phyloP scores from a whole-genome alignment of 495 filamentous ascomycete species.

The Penicillium roqueforti region DNA sequence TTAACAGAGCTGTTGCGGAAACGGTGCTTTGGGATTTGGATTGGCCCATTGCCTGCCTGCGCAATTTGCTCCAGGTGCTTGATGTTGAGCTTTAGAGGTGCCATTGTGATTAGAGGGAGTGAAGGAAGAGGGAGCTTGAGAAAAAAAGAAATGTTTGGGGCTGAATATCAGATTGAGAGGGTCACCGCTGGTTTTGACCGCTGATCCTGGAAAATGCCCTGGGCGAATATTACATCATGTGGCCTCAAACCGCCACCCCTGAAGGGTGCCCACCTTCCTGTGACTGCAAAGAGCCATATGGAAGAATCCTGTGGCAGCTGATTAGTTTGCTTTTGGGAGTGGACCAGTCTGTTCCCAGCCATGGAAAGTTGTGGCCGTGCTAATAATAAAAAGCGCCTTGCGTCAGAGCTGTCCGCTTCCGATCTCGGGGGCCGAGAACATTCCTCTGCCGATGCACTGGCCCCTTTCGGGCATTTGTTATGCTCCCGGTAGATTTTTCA shows the following conservation, averaged over 20 bases:
- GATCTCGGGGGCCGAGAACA: slow-evolving; percentile 1
- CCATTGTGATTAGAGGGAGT: slow-evolving; percentile 27
- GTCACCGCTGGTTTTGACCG: slow-evolving; percentile 21
- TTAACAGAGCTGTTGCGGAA: slow-evolving; percentile 38
- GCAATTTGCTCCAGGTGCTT: slow-evolving; percentile 37
- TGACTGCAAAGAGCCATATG: neutral
- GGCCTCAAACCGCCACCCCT: slow-evolving; percentile 3
- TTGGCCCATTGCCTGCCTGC: slow-evolving; percentile 21
- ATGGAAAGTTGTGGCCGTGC: neutral
- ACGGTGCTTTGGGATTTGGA: slow-evolving; percentile 35
- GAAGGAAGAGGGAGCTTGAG: neutral
- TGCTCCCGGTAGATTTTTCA: neutral
- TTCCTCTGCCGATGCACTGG: neutral
- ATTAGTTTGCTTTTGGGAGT: neutral
- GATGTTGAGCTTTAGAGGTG: slow-evolving; percentile 39
- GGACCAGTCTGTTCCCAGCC: neutral
- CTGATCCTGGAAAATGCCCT: slow-evolving; percentile 5
- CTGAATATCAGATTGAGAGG: neutral
- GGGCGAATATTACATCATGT: slow-evolving; percentile 18
- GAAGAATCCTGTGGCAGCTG: neutral
- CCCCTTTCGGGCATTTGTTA: neutral
- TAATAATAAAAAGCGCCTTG: neutral
- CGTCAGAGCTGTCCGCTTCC: neutral
- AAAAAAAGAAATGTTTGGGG: neutral
- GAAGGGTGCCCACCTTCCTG: neutral